Conservation (phyloP, 2,329 filamentous ascomycete genomes). For the Hymenoscyphus fructigenus region DNA sequence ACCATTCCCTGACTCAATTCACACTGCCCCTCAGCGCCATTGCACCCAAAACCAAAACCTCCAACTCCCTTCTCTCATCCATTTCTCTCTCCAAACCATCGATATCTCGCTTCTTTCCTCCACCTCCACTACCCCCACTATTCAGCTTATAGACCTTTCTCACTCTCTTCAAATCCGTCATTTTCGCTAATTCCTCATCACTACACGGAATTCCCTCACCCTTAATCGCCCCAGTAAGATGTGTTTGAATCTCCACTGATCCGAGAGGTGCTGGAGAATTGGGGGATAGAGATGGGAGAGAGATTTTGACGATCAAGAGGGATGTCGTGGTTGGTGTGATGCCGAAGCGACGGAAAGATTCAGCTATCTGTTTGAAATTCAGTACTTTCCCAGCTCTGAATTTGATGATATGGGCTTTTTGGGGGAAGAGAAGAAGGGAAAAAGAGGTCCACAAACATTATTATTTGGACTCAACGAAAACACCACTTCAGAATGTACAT, state of each 20-base stretch:
- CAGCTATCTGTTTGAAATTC: constrained; percentile 66
- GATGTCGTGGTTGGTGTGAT: constrained; percentile 68
- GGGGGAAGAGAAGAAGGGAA: constrained; percentile 10
- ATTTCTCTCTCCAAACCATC: constrained; percentile 34
- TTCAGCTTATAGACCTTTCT: constrained; percentile 87
- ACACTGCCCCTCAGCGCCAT: constrained; percentile 71
- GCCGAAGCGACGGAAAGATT: constrained; percentile 87
- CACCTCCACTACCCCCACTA: constrained; percentile 46
- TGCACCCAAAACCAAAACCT: constrained; percentile 67
- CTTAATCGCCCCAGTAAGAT: constrained; percentile 61
- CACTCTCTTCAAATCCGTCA: constrained; percentile 67
- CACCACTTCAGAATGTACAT: constrained; percentile 57
- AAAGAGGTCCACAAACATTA: constrained; percentile 42
- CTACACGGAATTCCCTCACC: constrained; percentile 59
- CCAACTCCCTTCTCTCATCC: constrained; percentile 55
- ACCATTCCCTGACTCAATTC: constrained; percentile 19
- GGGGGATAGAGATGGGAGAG: constrained; percentile 41
- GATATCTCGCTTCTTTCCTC: constrained; percentile 16
- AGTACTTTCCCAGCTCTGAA: not conserved
- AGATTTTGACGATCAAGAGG: constrained; percentile 80
- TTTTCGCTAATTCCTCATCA: constrained; percentile 58
- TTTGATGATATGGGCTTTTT: not conserved
- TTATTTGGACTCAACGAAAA: constrained; percentile 55
- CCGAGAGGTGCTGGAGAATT: constrained; percentile 40
- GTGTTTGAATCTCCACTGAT: constrained; percentile 52